Conservation (phyloP, 805 yeast genomes). For the Candida ovalis region DNA sequence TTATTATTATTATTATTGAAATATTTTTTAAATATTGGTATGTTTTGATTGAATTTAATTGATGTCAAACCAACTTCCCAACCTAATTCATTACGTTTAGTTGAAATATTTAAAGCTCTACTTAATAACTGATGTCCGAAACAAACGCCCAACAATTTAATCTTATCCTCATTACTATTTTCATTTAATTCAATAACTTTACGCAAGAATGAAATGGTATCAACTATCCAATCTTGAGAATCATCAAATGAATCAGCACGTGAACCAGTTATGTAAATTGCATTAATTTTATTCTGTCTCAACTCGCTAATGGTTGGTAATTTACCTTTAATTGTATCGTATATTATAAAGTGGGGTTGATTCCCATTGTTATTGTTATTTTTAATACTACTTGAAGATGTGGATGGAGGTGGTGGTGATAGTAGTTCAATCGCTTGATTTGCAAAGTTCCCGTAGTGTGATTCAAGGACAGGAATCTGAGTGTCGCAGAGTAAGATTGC, state of each 20-base stretch:
- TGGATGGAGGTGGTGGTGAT: conserved; percentile 11
- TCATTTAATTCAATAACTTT: conserved; percentile 12
- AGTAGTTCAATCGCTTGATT: conserved; percentile 40
- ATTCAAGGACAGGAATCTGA: conserved; percentile 27
- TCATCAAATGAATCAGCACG: conserved; percentile 42
- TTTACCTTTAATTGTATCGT: conserved; percentile 32
- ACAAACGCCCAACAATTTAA: conserved; percentile 70
- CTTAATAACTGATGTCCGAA: conserved; percentile 85
- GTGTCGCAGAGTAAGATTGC: conserved; percentile 30
- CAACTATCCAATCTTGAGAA: conserved; percentile 37
- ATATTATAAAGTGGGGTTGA: conserved; percentile 34
- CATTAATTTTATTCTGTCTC: conserved; percentile 29
- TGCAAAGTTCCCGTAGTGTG: conserved; percentile 49
- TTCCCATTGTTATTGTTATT: too few relatives aligned
- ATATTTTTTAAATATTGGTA: conserved; percentile 15
- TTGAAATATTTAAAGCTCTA: conserved; percentile 58
- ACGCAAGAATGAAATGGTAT: conserved; percentile 35
- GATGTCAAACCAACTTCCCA: conserved; percentile 69
- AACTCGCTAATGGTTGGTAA: conserved; percentile 25
- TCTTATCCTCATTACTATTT: conserved; percentile 4
- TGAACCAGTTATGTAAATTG: conserved; percentile 53
- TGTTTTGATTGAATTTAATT: conserved; percentile 40
- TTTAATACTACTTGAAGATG: too few relatives aligned
- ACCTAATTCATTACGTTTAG: conserved; percentile 55
- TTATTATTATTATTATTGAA: conserved; percentile 11